Evolutionary conservation across 2,329 filamentous ascomycete genomes (phyloP).

Genomic region (Ascochyta fabae): DNA sequence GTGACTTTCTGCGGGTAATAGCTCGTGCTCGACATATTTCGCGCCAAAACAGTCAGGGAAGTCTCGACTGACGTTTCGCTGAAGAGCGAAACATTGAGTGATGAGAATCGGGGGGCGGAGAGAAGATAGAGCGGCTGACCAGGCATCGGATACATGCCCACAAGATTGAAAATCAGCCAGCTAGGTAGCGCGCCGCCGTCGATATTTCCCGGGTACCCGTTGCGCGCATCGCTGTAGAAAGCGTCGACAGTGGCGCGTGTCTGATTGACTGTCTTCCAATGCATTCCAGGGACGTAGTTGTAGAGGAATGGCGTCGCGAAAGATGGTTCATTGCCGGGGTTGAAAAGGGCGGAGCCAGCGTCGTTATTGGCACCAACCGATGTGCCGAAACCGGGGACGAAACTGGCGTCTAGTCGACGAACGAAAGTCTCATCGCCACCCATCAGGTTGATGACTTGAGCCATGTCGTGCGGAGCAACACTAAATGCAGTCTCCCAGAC

Average conservation of each 20-base stretch:
- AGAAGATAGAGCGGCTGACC: slow-evolving; percentile 52
- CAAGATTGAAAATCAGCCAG: slow-evolving; percentile 55
- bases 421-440: slow-evolving; percentile 47
- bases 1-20: slow-evolving; percentile 10
- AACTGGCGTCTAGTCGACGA: slow-evolving; percentile 49
- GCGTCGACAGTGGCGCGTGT: slow-evolving; percentile 41
- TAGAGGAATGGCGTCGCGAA: slow-evolving; percentile 35
- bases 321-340: slow-evolving; percentile 35
- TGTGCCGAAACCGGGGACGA: slow-evolving; percentile 44
- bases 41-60: slow-evolving; percentile 3
- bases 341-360: slow-evolving; percentile 28
- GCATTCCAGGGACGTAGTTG: slow-evolving; percentile 10
- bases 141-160: slow-evolving; percentile 53
- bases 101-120: slow-evolving; percentile 47
- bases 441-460: slow-evolving; percentile 45
- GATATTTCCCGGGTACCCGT: slow-evolving; percentile 51
- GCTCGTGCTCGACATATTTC: slow-evolving; percentile 9
- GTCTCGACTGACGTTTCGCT: slow-evolving; percentile 10
- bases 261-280: slow-evolving; percentile 16
- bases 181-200: slow-evolving; percentile 53
- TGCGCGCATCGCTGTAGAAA: slow-evolving; percentile 37
- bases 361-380: slow-evolving; percentile 16
- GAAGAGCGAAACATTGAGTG: slow-evolving; percentile 5
- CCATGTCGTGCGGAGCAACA: slow-evolving; percentile 50
- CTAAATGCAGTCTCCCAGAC: slow-evolving; percentile 73